Base-by-base conservation (phyloP, 2,329 filamentous ascomycete genomes). In the Eutypella sp. region DNA sequence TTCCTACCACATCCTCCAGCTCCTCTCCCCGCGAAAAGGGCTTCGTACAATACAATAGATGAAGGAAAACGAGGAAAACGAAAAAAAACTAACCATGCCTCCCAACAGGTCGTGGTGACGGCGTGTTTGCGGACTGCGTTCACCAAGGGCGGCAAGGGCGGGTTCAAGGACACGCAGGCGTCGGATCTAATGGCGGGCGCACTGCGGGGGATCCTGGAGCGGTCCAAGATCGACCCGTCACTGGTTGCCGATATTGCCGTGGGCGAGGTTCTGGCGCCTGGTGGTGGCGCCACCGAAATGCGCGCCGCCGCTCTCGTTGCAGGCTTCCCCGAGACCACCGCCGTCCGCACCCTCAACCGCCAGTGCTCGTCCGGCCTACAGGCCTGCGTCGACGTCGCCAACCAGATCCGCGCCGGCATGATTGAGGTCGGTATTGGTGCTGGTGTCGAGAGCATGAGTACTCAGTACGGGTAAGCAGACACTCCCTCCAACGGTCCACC, bases 211-310 rank as follows among this genome's bases (percentile, higher is more conserved):
- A 74, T 97, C 54, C 77, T 97, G 63, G 76, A 87, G 47, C 87
- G 89, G 59, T 96, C 91, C 56, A 83, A 84, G 55, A 95, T 97
- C 69, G 87, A 96, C 70, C 91, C 93, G 19, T 74, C 73, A 31
- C 77, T 93, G 29, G 89, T 99, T 41, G 89, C 97, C 69, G 93
- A 99, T 65, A 85, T 99, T 55, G 86, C 86, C 43, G 91, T 97
- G 47, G 93, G 93, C 55, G 86, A 85, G 46, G 93, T 99, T 24
- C 83, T 99, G 41, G 83, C 92, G 16, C 92, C 92, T 27, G 93
- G 93, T 51, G 93, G 90, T 57, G 93, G 92, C 56, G 93, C 93
- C 19, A 97, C 93, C 40, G 93, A 97, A 73, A 96, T 96, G 83
- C 86, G 93, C 55, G 93, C 90, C 49, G 93, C 93, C 29, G 85